These are phyloP conservation scores for Rhododendron simsii DNA, from an alignment of 148 eudicot genomes.

Conservation along the genomic window DNA sequence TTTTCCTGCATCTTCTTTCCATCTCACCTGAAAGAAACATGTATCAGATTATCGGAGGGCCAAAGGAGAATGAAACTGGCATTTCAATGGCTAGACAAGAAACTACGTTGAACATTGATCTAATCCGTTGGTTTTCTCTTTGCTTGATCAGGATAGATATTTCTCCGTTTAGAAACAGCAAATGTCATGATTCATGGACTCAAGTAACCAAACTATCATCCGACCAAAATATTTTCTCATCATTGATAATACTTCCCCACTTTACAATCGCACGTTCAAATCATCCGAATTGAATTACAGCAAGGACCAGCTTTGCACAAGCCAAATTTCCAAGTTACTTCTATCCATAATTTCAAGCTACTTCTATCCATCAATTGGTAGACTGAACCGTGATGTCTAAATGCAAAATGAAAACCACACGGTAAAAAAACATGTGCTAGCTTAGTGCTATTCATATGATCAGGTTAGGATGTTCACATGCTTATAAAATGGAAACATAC, in stretches of 20 bases:
- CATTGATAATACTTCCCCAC: background rate
- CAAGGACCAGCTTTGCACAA: background rate
- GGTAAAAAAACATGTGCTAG: background rate
- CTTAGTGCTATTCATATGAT: background rate
- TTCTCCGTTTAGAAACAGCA: background rate
- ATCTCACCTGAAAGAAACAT: constrained; percentile 20
- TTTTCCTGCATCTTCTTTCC: constrained; percentile 39
- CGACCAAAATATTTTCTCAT: background rate
- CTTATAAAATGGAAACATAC: background rate
- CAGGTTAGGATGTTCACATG: background rate
- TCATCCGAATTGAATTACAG: background rate
- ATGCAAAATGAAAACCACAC: too few species aligned
- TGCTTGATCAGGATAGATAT: too few species aligned
- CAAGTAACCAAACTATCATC: background rate
- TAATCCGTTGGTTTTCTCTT: background rate
- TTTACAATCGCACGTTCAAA: background rate
- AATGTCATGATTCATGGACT: background rate
- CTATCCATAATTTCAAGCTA: background rate
- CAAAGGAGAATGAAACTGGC: background rate
- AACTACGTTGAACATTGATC: background rate
- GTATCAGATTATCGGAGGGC: background rate
- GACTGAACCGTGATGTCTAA: background rate
- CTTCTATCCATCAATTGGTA: background rate
- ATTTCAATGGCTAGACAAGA: background rate
- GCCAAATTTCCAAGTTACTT: background rate